phyloP scores from a whole-genome alignment of 768 basidiomycete genomes.

The Boletus edulis region DNA sequence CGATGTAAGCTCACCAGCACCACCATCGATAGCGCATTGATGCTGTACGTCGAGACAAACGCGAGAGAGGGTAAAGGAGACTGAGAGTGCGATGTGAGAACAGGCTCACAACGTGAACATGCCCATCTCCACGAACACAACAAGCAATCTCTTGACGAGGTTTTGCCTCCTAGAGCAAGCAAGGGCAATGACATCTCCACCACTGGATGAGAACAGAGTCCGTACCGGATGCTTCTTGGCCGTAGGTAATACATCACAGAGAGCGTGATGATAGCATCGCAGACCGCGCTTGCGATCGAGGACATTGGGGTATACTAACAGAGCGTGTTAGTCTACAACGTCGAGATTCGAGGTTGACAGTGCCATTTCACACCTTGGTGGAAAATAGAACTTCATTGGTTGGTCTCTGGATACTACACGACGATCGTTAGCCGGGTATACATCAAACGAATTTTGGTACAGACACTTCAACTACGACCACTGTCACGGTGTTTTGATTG shows the following conservation, averaged over 20 bases:
- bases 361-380: not conserved
- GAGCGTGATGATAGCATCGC: constrained; percentile 11
- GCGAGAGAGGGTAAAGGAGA: not conserved
- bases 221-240: constrained; percentile 3
- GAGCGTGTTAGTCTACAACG: not conserved
- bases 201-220: not conserved
- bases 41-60: too few species aligned
- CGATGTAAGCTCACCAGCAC: constrained; percentile 4
- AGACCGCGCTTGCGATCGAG: constrained; percentile 1
- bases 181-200: not conserved
- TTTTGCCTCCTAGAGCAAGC: constrained; percentile 2
- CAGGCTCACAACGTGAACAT: constrained; percentile 14
- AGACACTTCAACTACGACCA: not conserved
- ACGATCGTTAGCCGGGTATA: not conserved
- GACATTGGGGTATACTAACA: not conserved
- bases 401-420: constrained; percentile 1
- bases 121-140: constrained; percentile 12
- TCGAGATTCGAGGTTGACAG: not conserved
- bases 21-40: constrained; percentile 8
- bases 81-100: not conserved
- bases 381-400: not conserved
- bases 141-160: constrained; percentile 5
- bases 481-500: not conserved
- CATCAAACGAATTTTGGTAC: not conserved
- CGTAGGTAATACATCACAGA: constrained; percentile 11